phyloP scores from a whole-genome alignment of 148 eudicot species.

The Chenopodium berlandieri region DNA sequence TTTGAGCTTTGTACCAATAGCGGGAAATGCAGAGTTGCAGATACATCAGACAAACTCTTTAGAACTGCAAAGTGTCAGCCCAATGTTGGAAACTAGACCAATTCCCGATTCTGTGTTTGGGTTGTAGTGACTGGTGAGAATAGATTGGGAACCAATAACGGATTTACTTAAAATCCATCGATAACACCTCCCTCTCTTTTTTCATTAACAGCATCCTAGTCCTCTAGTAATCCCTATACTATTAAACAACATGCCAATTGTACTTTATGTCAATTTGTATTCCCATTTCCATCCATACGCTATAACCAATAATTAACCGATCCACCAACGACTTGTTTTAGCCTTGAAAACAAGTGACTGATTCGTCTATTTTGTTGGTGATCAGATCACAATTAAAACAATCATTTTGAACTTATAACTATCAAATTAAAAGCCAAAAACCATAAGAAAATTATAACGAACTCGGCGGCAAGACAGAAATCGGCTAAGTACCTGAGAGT shows the following conservation, averaged over 20 bases:
- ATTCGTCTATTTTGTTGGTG: neutral
- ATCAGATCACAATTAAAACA: neutral
- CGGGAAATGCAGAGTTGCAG: too few species aligned
- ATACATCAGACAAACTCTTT: too few species aligned
- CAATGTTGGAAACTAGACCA: neutral
- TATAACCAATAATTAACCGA: neutral
- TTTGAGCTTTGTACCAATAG: too few species aligned
- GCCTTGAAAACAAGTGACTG: neutral
- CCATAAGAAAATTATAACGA: neutral
- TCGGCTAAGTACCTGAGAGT: conserved; percentile 23
- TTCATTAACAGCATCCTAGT: too few species aligned
- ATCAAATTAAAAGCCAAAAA: neutral
- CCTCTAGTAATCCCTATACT: neutral
- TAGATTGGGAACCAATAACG: neutral
- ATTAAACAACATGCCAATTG: neutral
- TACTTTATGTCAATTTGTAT: neutral
- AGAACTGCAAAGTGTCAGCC: too few species aligned
- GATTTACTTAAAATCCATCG: neutral
- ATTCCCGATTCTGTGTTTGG: neutral
- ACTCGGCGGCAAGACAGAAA: neutral
- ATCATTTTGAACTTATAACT: neutral
- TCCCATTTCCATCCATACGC: neutral
- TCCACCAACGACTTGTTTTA: neutral
- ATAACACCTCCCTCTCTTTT: neutral
- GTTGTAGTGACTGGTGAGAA: neutral